Evolutionary conservation across 163 green algal species (phyloP).

Genomic region (Chloroidium sp.): DNA sequence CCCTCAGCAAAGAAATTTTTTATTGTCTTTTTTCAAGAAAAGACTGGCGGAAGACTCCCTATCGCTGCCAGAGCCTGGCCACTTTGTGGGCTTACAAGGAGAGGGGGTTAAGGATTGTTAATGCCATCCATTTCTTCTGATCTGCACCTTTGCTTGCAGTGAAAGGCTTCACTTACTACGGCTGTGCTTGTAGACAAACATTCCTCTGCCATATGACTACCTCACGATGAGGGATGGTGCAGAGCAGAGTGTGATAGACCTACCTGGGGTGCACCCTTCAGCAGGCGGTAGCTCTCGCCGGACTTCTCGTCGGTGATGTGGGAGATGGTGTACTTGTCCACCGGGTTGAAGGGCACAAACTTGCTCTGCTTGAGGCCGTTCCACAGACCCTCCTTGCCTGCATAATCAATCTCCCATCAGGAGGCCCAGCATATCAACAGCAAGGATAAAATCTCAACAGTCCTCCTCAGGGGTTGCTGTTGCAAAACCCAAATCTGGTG

Average conservation of each 20-base stretch:
- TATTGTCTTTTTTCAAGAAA: neutral
- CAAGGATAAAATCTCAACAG: too few species aligned
- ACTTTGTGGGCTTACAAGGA: neutral
- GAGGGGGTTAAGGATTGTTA: neutral
- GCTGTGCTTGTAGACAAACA: too few species aligned
- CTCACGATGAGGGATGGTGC: too few species aligned
- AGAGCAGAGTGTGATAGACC: neutral
- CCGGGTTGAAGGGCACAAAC: constrained; percentile 83
- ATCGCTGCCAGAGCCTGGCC: neutral
- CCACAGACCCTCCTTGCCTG: constrained; percentile 23
- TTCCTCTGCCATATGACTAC: too few species aligned
- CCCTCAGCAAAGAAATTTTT: neutral
- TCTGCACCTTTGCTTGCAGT: too few species aligned
- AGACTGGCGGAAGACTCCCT: neutral
- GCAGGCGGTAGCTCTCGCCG: constrained; percentile 52
- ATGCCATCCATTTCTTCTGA: too few species aligned
- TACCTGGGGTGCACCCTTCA: constrained; percentile 81
- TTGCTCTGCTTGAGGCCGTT: constrained; percentile 46
- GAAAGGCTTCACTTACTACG: too few species aligned
- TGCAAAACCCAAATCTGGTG: too few species aligned
- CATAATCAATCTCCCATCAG: too few species aligned
- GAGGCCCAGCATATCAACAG: too few species aligned
- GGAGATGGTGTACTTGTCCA: constrained; percentile 78
- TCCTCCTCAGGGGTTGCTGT: too few species aligned
- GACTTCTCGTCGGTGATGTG: constrained; percentile 35